These are phyloP conservation scores for Fusarium sp. DNA, from an alignment of 2,329 filamentous ascomycete species.

Conservation along the genomic window DNA sequence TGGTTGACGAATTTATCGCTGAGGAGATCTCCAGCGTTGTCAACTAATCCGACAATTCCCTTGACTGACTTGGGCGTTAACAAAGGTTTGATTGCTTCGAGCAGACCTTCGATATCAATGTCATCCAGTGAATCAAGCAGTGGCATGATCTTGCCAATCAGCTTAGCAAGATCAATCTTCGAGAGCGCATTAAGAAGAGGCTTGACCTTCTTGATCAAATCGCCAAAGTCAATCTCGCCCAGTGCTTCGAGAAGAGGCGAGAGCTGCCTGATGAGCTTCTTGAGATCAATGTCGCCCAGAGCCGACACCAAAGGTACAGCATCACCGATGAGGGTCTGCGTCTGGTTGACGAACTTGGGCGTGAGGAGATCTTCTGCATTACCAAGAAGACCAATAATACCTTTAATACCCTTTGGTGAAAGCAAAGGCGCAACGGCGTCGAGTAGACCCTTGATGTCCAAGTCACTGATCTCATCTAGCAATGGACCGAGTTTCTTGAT, in stretches of 20 bases:
- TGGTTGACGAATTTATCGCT: slow-evolving; percentile 55
- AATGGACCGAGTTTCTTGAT: slow-evolving; percentile 47
- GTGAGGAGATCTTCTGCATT: slow-evolving; percentile 52
- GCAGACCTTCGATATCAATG: slow-evolving; percentile 50
- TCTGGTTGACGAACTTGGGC: slow-evolving; percentile 47
- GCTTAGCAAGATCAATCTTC: slow-evolving; percentile 47
- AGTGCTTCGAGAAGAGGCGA: slow-evolving; percentile 49
- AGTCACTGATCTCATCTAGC: slow-evolving; percentile 45
- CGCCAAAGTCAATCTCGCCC: slow-evolving; percentile 49
- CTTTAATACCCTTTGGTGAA: slow-evolving; percentile 48
- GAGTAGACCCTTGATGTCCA: slow-evolving; percentile 50
- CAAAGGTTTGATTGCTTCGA: slow-evolving; percentile 50
- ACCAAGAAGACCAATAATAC: slow-evolving; percentile 49
- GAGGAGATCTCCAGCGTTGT: slow-evolving; percentile 54
- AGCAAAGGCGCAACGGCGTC: slow-evolving; percentile 51
- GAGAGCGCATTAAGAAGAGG: slow-evolving; percentile 47
- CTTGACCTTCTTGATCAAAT: slow-evolving; percentile 46
- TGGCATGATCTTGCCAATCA: slow-evolving; percentile 47
- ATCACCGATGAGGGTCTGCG: slow-evolving; percentile 48
- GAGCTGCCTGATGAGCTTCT: slow-evolving; percentile 47
- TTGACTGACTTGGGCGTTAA: slow-evolving; percentile 50
- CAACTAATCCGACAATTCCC: slow-evolving; percentile 51
- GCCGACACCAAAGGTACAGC: slow-evolving; percentile 53
- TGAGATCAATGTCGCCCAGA: slow-evolving; percentile 51
- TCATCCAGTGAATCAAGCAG: slow-evolving; percentile 48